Conservation (phyloP, 192 early-diverging fungal genomes). For the Podila horticola region DNA sequence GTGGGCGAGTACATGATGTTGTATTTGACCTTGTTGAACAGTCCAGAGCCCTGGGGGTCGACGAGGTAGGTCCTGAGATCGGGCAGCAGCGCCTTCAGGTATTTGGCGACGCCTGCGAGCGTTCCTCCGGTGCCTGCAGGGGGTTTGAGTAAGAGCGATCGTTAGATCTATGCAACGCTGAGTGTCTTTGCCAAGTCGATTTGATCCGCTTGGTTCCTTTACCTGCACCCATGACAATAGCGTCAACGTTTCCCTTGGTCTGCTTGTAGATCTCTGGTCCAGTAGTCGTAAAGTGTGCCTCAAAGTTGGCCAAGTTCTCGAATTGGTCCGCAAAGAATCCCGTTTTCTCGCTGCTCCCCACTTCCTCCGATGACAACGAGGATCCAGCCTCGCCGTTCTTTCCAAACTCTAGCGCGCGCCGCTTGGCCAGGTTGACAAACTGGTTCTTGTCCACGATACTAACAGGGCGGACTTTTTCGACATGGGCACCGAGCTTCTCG, state of each 20-base stretch:
- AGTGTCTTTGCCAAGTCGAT: background rate
- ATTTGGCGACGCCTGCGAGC: conserved; percentile 89
- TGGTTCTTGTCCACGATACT: conserved; percentile 92
- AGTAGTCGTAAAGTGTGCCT: conserved; percentile 84
- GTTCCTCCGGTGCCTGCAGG: conserved; percentile 87
- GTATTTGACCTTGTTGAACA: conserved; percentile 92
- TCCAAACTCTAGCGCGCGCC: conserved; percentile 76
- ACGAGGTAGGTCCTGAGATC: conserved; percentile 78
- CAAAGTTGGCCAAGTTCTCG: conserved; percentile 88
- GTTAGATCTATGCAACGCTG: background rate
- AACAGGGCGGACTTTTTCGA: conserved; percentile 91
- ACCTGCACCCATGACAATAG: conserved; percentile 90
- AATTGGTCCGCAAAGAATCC: conserved; percentile 95
- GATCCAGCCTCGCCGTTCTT: conserved; percentile 10
- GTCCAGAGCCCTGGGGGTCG: conserved; percentile 92
- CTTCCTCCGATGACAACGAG: background rate
- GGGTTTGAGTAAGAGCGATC: background rate
- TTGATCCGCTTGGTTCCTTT: conserved; percentile 8
- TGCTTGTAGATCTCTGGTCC: conserved; percentile 91
- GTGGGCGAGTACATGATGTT: conserved; percentile 89
- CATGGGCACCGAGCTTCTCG: conserved; percentile 83
- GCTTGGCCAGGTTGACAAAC: conserved; percentile 91
- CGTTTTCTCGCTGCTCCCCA: conserved; percentile 13
- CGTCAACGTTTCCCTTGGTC: conserved; percentile 76
- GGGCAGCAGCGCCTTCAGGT: conserved; percentile 75